Evolutionary conservation across 116 monocot species (phyloP).

Genomic region (Zostera marina): DNA sequence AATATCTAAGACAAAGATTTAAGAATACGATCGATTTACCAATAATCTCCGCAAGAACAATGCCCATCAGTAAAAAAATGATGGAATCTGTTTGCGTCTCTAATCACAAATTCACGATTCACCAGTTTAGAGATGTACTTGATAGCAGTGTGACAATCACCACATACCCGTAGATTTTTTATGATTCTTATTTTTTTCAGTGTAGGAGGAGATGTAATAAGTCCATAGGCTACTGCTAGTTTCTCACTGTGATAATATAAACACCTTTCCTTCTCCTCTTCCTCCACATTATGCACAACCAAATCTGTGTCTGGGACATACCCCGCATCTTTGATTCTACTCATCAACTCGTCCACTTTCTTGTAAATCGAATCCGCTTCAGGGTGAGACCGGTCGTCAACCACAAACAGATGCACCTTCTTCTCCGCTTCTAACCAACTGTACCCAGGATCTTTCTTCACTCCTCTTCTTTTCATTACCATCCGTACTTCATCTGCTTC

Average conservation of each 20-base stretch:
- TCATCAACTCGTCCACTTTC: conserved; percentile 31
- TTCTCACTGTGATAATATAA: conserved; percentile 13
- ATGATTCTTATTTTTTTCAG: conserved; percentile 25
- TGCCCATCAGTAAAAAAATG: conserved; percentile 65
- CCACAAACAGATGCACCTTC: conserved; percentile 27
- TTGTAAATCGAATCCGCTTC: conserved; percentile 19
- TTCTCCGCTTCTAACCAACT: conserved; percentile 20
- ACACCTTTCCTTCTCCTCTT: conserved; percentile 26
- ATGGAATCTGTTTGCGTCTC: conserved; percentile 87
- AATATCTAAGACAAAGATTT: no score
- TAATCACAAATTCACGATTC: conserved; percentile 45
- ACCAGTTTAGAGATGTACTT: conserved; percentile 34
- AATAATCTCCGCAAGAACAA: conserved; percentile 90
- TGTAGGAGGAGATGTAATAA: conserved; percentile 25
- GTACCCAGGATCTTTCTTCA: conserved; percentile 63
- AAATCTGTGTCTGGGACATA: conserved; percentile 29
- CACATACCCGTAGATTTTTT: conserved; percentile 47
- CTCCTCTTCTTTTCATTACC: conserved; percentile 38
- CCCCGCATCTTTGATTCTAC: conserved; percentile 32
- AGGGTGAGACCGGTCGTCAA: conserved; percentile 34
- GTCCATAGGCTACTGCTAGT: conserved; percentile 43
- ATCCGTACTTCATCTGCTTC: conserved; percentile 26
- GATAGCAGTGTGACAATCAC: conserved; percentile 45
- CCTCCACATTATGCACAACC: conserved; percentile 26
- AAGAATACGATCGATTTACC: conserved; percentile 17